These are phyloP conservation scores for Alternaria sp. DNA, from an alignment of 2,329 filamentous ascomycete species.

Conservation along the genomic window DNA sequence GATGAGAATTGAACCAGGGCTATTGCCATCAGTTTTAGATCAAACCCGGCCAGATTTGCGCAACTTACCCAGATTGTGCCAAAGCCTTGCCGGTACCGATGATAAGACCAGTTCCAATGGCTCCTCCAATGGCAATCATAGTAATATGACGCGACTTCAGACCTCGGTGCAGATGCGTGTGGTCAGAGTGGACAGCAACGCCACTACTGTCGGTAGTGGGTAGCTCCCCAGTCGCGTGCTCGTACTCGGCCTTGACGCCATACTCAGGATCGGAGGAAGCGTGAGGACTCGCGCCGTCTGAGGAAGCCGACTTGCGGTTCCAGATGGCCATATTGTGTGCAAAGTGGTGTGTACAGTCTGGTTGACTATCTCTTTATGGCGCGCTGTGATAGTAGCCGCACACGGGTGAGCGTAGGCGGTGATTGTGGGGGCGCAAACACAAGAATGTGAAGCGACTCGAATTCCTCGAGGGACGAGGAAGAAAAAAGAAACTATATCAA, in stretches of 20 bases:
- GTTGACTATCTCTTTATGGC: conserved; percentile 15
- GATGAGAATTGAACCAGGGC: conserved; percentile 74
- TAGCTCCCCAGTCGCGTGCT: conserved; percentile 26
- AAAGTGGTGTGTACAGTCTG: conserved; percentile 5
- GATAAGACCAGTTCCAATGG: conserved; percentile 76
- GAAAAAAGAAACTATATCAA: conserved; percentile 6
- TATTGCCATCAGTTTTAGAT: conserved; percentile 36
- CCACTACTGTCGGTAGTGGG: conserved; percentile 35
- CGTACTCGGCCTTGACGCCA: conserved; percentile 25
- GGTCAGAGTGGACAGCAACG: conserved; percentile 37
- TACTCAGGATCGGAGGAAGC: conserved; percentile 33
- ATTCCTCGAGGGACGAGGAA: background rate
- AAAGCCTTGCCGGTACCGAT: conserved; percentile 68
- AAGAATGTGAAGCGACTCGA: conserved; percentile 12
- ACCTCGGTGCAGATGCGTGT: conserved; percentile 59
- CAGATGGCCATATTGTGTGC: conserved; percentile 37
- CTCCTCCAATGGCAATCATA: conserved; percentile 77
- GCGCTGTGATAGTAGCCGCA: conserved; percentile 11
- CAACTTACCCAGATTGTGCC: conserved; percentile 55
- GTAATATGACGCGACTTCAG: conserved; percentile 64
- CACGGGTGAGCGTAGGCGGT: conserved; percentile 17
- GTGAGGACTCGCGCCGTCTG: conserved; percentile 39
- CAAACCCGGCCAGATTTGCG: background rate
- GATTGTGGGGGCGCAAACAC: conserved; percentile 15
- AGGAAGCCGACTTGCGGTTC: conserved; percentile 41